These are phyloP conservation scores for Blastobotrys elegans DNA, from an alignment of 1,139 yeast species.

Conservation along the genomic window DNA sequence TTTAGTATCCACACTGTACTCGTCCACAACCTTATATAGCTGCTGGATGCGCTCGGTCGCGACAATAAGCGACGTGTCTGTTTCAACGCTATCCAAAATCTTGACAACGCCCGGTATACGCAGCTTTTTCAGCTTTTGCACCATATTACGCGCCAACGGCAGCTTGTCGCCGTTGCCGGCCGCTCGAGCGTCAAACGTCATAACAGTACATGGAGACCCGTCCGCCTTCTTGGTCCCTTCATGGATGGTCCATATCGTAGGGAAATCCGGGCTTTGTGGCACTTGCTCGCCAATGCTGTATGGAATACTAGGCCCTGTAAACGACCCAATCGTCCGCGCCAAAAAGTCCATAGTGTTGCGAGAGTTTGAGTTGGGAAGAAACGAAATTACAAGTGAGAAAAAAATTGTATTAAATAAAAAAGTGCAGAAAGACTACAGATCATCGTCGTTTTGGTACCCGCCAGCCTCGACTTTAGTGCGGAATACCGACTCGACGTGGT, in stretches of 20 bases:
- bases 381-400: not conserved
- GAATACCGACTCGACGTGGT: slow-evolving; percentile 75
- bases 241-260: slow-evolving; percentile 47
- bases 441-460: slow-evolving; percentile 6
- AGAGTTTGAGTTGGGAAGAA: not conserved
- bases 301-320: slow-evolving; percentile 32
- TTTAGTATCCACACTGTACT: slow-evolving; percentile 35
- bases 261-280: slow-evolving; percentile 24
- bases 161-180: slow-evolving; percentile 37
- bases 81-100: slow-evolving; percentile 58
- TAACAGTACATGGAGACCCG: slow-evolving; percentile 45
- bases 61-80: slow-evolving; percentile 56
- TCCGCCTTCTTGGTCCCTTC: slow-evolving; percentile 43
- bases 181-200: slow-evolving; percentile 53
- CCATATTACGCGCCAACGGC: slow-evolving; percentile 58
- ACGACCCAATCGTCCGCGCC: slow-evolving; percentile 35
- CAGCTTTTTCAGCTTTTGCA: slow-evolving; percentile 59
- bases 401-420: not conserved
- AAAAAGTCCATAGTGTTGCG: slow-evolving; percentile 33
- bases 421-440: not conserved
- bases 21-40: slow-evolving; percentile 33
- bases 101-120: slow-evolving; percentile 74
- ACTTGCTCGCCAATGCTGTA: slow-evolving; percentile 27
- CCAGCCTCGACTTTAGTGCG: slow-evolving; percentile 30
- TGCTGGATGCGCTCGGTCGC: slow-evolving; percentile 78